These are phyloP conservation scores for Cornus florida DNA, from an alignment of 148 eudicot species.

Conservation along the genomic window DNA sequence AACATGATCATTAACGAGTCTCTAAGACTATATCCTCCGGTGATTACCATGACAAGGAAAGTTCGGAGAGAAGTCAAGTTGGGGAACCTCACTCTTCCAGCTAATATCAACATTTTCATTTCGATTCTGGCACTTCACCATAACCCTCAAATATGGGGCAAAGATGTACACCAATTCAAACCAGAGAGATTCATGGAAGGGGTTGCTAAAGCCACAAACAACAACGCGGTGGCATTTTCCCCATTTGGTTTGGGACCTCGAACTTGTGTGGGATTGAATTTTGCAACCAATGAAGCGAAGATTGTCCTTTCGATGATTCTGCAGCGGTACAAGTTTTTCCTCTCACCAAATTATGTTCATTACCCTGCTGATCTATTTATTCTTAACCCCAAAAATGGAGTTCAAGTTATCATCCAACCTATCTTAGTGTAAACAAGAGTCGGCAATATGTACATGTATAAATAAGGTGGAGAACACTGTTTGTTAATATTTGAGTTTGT, in stretches of 20 bases:
- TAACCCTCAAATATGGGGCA: slow-evolving; percentile 21
- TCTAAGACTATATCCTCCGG: slow-evolving; percentile 41
- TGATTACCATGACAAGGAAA: slow-evolving; percentile 23
- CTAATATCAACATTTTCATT: slow-evolving; percentile 2
- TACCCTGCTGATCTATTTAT: slow-evolving; percentile 31
- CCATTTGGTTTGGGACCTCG: slow-evolving; percentile 43
- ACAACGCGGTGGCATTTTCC: slow-evolving; percentile 27
- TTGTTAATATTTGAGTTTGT: neutral
- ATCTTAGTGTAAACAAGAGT: slow-evolving; percentile 2
- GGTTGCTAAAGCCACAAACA: slow-evolving; percentile 37
- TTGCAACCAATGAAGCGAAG: slow-evolving; percentile 28
- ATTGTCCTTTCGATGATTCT: slow-evolving; percentile 34
- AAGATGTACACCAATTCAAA: slow-evolving; percentile 38
- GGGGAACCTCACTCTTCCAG: slow-evolving; percentile 34
- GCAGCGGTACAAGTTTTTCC: slow-evolving; percentile 30
- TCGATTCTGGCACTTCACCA: slow-evolving; percentile 21
- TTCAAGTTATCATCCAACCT: slow-evolving; percentile 29
- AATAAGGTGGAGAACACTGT: neutral
- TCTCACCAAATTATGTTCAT: slow-evolving; percentile 37
- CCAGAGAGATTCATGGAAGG: slow-evolving; percentile 41
- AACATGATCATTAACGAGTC: slow-evolving; percentile 43
- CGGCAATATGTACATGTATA: too few relatives aligned
- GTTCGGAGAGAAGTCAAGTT: slow-evolving; percentile 19
- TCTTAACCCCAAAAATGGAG: slow-evolving; percentile 33
- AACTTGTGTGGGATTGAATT: slow-evolving; percentile 36